Evolutionary conservation across 495 filamentous ascomycete genomes (phyloP).

Genomic region (Emericellopsis terricola): DNA sequence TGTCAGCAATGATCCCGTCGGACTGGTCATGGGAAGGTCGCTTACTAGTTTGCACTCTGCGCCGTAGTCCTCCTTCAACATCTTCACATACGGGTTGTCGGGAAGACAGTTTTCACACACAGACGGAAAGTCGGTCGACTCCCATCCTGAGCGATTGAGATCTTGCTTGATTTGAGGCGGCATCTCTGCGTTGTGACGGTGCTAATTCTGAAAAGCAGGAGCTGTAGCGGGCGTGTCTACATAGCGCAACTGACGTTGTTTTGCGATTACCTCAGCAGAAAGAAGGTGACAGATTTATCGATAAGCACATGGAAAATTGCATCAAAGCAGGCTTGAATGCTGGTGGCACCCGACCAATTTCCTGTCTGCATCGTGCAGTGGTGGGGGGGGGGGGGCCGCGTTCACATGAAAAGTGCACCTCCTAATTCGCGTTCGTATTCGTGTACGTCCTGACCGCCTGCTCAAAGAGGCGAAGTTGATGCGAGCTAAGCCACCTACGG

Average conservation of each 20-base stretch:
- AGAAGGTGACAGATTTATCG: no score
- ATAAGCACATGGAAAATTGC: no score
- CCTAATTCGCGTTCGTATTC: conserved; percentile 4
- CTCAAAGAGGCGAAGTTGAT: neutral
- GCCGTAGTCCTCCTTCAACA: conserved; percentile 91
- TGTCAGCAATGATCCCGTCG: neutral
- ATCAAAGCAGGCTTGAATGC: no score
- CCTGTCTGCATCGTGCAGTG: no score
- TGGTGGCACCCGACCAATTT: no score
- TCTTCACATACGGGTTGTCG: conserved; percentile 94
- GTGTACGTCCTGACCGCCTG: neutral
- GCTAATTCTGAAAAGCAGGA: no score
- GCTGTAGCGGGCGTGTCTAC: no score
- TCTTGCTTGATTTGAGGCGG: conserved; percentile 78
- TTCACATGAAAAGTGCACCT: no score
- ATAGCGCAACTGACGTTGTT: no score
- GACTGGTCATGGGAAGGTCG: neutral
- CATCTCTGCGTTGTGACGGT: conserved; percentile 17
- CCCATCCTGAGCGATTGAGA: conserved; percentile 89
- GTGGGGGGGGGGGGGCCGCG: no score
- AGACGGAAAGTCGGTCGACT: conserved; percentile 68
- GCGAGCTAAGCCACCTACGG: neutral
- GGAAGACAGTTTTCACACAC: conserved; percentile 66
- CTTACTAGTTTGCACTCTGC: conserved; percentile 48
- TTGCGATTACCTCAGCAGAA: neutral